Evolutionary conservation across 495 filamentous ascomycete genomes (phyloP), one percentile per base, ranked within the genome.

Genomic region (Melanomma pulvis-pyrius): DNA sequence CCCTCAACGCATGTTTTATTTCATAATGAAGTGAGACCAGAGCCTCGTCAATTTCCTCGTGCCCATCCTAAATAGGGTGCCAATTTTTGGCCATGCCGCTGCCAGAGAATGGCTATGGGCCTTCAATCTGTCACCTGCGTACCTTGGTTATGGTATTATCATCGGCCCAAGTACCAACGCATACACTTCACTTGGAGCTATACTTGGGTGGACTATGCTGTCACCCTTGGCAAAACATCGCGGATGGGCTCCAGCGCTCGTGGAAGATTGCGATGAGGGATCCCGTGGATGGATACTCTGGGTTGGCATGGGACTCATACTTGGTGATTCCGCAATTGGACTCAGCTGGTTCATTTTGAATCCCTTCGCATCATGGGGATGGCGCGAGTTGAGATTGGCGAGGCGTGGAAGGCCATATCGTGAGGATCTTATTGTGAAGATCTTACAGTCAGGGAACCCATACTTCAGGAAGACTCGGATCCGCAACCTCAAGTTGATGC

Each of bases 231-330:
- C 59, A 17, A 32, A 52, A 30, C 49, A 30, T 26, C 41, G 48
- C 0, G 44, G 46, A 24, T 52, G 46, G 59, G 46, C 59, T 32
- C 59, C 59, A 8, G 39, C 17, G 6, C 46, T 28, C 13, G 28
- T 61, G 26, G 21, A 44, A 52, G 59, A 52, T 28, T 61, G 59
- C 21, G n/a, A 61, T 17, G 7, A 0, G 19, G 44, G 59, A 19
- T 61, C 59, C n/a, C 46, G 30, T 47, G 59, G 59, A 13, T 52
- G 22, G 59, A 61, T 52, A 6, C 46, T 61, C 17, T 49, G 46
- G 59, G 28, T 26, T 1, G 59, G 44, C 11, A 61, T 61, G 29
- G 59, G 59, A 15, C 26, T 61, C 17, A 49, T 61, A 6, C 26
- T 61, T 15, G 44, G 44, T 0, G 59, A 61, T 44, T 61, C 59